Evolutionary conservation across 1,284 basidiomycete genomes (phyloP), one percentile per base, ranked within the genome.

Genomic region (Veloboletus limbatus): DNA sequence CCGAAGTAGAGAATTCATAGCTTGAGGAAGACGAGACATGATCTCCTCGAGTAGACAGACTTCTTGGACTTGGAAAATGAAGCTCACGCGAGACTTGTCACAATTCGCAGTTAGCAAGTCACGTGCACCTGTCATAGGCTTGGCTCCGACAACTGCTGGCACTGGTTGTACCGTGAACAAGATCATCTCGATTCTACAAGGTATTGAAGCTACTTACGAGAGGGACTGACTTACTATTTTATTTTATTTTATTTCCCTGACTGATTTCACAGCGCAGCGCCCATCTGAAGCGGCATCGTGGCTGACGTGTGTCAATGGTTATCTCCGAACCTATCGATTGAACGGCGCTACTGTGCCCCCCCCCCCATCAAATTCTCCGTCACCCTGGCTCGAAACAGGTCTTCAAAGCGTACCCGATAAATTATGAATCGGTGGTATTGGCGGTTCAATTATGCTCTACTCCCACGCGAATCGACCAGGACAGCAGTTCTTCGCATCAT

Each of bases 1-100:
- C 8, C 42, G 40, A 28, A 59, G 31, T 1, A 51, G 20, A 21
- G 40, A 24, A 34, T 44, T 42, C 26, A 51, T 26, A n/a, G 51
- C 41, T 40, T 51, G 46, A 5, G 54, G 51, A 51, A 62, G 48
- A 38, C 49, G 44, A 22, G 60, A 49, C 60, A 62, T 64, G 31
- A 24, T 11, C 34, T 24, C 21, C 32, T 28, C 27, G 36, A 38
- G 45, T 30, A 35, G 25, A 27, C 13, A 8, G 31, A n/a, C n/a
- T n/a, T 21, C 21, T 28, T 22, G 9, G 18, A 17, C 32, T 47
- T 20, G 35, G 22, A 41, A 43, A 35, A 36, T 28, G 39, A 34
- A 46, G 44, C 38, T 45, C 51, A 47, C 54, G 28, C 44, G 45
- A 58, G 40, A n/a, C n/a, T n/a, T n/a, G n/a, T n/a, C 1, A 8